Evolutionary conservation across 768 basidiomycete genomes (phyloP), one percentile per base, ranked within the genome.

Genomic region (Zangia roseola): DNA sequence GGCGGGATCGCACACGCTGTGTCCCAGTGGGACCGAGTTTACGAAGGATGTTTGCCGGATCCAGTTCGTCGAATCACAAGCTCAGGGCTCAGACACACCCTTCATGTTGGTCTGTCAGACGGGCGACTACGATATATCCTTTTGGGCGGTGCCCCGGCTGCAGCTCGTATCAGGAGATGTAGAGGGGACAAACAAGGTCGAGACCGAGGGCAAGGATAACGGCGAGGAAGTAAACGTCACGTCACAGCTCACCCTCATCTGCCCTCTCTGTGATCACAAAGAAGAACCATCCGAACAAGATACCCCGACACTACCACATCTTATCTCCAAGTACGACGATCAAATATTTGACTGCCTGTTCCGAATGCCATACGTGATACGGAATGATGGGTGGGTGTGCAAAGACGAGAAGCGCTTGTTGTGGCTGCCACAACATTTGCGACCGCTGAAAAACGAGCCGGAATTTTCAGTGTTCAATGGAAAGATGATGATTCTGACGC

Each of bases 361-460:
- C 33, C 42, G 54, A 19, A 36, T 40, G 14, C 17, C 26, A 5
- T 42, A 53, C 16, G 26, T 14, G 26, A 37, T 55, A 35, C 52
- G 36, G 6, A 33, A 48, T 8, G 54, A 55, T 17, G 54, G 54
- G 9, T 55, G 54, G 54, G 40, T 56, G 24, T 49, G 42, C 37
- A 20, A 49, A 4, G 54, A 10, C 5, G 39, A 53, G 25, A 38
- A 40, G 25, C 40, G 40, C 6, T 30, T 54, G 33, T 54, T 55
- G 31, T 55, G 54, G 54, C 40, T 56, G 4, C 54, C 54, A 4
- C 43, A 40, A 19, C 47, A 47, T 45, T 12, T 56, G 25, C 46
- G 54, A 10, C 54, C 54, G 36, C 8, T 34, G 28, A 16, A 13
- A 9, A 14, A 13, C 19, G 24, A 47, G 20, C 31, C 24, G 2